Percentiles rank a stretch among this genome's conserved stretches.
Evolutionary conservation across 257 asterid species (phyloP).

Genomic region (Solanum acaule): DNA sequence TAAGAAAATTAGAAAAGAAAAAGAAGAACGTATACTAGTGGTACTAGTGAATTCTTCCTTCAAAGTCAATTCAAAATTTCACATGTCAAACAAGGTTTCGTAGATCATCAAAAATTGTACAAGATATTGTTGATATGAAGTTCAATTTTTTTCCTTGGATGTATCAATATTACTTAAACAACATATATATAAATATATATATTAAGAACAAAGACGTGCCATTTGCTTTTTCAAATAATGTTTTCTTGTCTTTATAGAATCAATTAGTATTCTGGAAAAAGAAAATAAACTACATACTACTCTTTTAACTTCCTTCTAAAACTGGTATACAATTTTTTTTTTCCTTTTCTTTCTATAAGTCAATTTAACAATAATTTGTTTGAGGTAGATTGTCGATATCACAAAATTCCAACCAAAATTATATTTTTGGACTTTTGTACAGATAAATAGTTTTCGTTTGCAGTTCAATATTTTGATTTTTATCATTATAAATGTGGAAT

Average conservation of each 20-base stretch:
- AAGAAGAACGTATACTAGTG: background rate
- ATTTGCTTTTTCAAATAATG: background rate
- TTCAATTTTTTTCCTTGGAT: background rate
- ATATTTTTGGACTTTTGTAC: background rate
- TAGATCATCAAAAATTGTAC: background rate
- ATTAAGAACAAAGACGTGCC: background rate
- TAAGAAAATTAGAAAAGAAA: background rate
- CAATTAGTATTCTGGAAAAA: background rate
- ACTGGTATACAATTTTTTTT: background rate
- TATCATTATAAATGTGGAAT: background rate
- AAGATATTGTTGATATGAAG: background rate
- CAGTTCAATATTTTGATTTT: background rate
- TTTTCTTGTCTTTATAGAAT: background rate
- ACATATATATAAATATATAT: background rate
- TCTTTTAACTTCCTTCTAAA: background rate
- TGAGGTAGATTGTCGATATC: background rate
- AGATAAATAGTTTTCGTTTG: background rate
- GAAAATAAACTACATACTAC: background rate
- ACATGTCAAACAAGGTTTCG: background rate
- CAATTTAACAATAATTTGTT: background rate
- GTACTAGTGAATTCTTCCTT: background rate
- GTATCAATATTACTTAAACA: background rate
- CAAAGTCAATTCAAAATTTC: background rate
- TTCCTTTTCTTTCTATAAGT: background rate
- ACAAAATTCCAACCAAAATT: background rate